phyloP scores from a whole-genome alignment of 768 basidiomycete genomes.

The Pleurotus djamor region DNA sequence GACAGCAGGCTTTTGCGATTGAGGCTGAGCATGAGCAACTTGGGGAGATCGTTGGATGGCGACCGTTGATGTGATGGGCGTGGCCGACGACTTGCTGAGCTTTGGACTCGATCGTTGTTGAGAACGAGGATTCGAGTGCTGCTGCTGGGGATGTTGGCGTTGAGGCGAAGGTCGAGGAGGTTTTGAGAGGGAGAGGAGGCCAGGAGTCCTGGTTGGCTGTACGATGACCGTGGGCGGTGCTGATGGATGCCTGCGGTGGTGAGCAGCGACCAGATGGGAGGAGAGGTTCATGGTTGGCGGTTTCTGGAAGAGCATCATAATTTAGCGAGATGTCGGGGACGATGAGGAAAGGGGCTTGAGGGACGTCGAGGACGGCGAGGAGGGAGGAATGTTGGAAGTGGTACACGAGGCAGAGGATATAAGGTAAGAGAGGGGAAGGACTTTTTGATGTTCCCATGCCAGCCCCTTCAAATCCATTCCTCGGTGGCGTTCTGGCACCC shows the following conservation, averaged over 20 bases:
- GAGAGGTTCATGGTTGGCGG: slow-evolving; percentile 30
- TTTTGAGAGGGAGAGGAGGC: slow-evolving; percentile 70
- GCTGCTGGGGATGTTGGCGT: slow-evolving; percentile 30
- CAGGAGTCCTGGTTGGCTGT: slow-evolving; percentile 72
- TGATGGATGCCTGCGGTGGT: slow-evolving; percentile 67
- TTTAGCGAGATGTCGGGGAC: slow-evolving; percentile 13
- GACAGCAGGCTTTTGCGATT: slow-evolving; percentile 2
- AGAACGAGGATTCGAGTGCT: slow-evolving; percentile 30
- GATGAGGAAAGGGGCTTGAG: slow-evolving; percentile 15
- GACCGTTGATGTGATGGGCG: slow-evolving; percentile 21
- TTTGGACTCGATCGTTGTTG: slow-evolving; percentile 30
- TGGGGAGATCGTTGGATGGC: slow-evolving; percentile 11
- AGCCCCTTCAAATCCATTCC: slow-evolving; percentile 9
- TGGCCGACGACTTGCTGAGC: slow-evolving; percentile 20
- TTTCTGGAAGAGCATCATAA: slow-evolving; percentile 51
- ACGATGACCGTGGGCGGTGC: slow-evolving; percentile 67
- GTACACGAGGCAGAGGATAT: slow-evolving; percentile 9
- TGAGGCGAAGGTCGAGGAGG: slow-evolving; percentile 30
- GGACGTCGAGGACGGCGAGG: slow-evolving; percentile 16
- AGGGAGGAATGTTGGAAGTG: slow-evolving; percentile 6
- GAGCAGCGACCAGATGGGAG: slow-evolving; percentile 19
- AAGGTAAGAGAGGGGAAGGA: slow-evolving; percentile 5
- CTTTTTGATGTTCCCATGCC: slow-evolving; percentile 9
- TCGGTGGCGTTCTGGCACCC: slow-evolving; percentile 3
- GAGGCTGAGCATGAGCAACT: not conserved